Base-by-base conservation (phyloP, 805 yeast species). In the Lipomyces spencermartinsiae region DNA sequence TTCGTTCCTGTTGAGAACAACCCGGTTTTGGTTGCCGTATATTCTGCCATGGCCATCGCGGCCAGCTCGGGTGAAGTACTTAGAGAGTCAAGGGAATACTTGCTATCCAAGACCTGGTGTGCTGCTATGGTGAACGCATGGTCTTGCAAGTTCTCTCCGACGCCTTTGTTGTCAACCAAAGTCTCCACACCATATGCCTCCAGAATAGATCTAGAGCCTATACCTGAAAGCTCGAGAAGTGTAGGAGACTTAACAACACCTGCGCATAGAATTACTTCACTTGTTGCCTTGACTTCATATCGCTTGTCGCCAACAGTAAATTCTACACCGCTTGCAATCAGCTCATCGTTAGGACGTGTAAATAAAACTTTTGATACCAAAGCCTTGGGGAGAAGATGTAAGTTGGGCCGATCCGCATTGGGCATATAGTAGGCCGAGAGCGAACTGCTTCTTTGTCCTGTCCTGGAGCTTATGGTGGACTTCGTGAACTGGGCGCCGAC, bases 231-330 rank as follows among this genome's bases (percentile, higher is more conserved):
- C 75, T 76, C 70, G 69, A 77, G 71, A 56, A 77, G 72, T 46
- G 75, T 74, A 39, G 79, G 79, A 64, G 77, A 74, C 57, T 76
- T 78, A 60, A 76, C 74, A 2, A 75, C 78, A 56, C 79, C 79
- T 58, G 76, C 74, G 25, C 75, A 71, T n/a, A 77, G 61, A 54
- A 77, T 71, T 22, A 75, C 75, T 62, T 77, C 79, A 22, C 73
- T 68, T 43, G 64, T 68, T 22, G 79, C 76, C 46, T 69, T 72
- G 67, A 64, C 59, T 56, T 49, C 25, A 22, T 19, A 49, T n/a
- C 14, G 19, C 54, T 19, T 22, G 25, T n/a, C 54, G 12, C 10
- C 19, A 22, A 19, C 25, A 19, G 29, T 49, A 22, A 49, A 49
- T 22, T 49, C 54, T 22, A 49, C 54, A 9, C 54, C 54, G 6